phyloP scores from a whole-genome alignment of 306 rosid genomes.

The Inga oerstediana region DNA sequence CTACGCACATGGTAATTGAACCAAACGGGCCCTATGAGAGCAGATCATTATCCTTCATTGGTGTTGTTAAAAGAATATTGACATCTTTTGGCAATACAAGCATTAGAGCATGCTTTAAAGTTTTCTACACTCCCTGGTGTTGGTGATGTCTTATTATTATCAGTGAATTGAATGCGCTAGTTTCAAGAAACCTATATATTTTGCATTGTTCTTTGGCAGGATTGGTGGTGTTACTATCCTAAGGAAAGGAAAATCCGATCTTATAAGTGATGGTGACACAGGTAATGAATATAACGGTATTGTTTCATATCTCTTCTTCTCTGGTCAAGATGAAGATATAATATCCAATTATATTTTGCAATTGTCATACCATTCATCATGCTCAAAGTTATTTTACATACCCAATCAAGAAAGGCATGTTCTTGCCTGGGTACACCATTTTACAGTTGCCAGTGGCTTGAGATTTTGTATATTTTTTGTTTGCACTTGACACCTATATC shows the following conservation, averaged over 20 bases:
- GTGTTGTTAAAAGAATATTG: slow-evolving; percentile 9
- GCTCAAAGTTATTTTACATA: neutral
- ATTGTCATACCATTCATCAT: neutral
- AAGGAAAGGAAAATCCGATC: slow-evolving; percentile 78
- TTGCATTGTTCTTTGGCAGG: slow-evolving; percentile 54
- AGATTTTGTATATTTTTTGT: neutral
- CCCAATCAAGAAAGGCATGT: slow-evolving; percentile 17
- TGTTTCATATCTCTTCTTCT: neutral
- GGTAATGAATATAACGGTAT: slow-evolving; percentile 45
- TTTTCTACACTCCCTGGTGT: slow-evolving; percentile 18
- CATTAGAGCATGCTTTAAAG: slow-evolving; percentile 16
- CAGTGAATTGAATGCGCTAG: neutral
- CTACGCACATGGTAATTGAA: too few species aligned
- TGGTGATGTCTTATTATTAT: slow-evolving; percentile 1
- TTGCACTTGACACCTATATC: neutral
- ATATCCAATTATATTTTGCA: neutral
- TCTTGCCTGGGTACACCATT: neutral
- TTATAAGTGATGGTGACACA: slow-evolving; percentile 79
- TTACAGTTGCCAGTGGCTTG: slow-evolving; percentile 4
- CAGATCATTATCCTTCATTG: slow-evolving; percentile 18
- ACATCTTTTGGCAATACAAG: slow-evolving; percentile 8
- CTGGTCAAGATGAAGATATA: neutral
- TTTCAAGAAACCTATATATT: slow-evolving; percentile 29
- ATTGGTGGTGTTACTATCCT: slow-evolving; percentile 85
- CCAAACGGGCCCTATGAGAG: neutral